These are phyloP conservation scores for Xylaria telfairii DNA, from an alignment of 495 filamentous ascomycete species.

Conservation along the genomic window DNA sequence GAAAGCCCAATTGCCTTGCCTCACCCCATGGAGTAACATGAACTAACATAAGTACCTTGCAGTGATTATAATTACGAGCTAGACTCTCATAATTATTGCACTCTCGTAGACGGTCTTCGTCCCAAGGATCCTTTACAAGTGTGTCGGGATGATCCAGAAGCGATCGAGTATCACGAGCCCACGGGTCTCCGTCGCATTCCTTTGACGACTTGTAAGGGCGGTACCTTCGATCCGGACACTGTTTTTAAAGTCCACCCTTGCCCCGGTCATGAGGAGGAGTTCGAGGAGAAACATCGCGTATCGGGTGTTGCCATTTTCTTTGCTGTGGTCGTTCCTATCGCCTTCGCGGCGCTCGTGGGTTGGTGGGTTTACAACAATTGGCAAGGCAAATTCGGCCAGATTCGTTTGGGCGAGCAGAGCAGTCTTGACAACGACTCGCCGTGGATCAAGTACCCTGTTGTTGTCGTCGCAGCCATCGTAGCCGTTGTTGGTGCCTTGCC, in stretches of 20 bases:
- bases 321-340: slow-evolving; percentile 75
- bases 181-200: slow-evolving; percentile 93
- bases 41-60: slow-evolving; percentile 23
- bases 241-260: slow-evolving; percentile 64
- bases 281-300: slow-evolving; percentile 71
- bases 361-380: slow-evolving; percentile 88
- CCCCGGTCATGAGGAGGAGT: slow-evolving; percentile 78
- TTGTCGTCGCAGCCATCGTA: slow-evolving; percentile 75
- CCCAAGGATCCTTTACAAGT: slow-evolving; percentile 67
- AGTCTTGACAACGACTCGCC: slow-evolving; percentile 67
- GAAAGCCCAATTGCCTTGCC: background rate
- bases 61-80: slow-evolving; percentile 96
- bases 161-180: slow-evolving; percentile 75
- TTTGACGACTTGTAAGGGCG: slow-evolving; percentile 81
- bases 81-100: slow-evolving; percentile 74
- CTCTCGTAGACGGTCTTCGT: slow-evolving; percentile 70
- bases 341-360: slow-evolving; percentile 70
- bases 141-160: slow-evolving; percentile 71
- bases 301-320: slow-evolving; percentile 84
- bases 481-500: slow-evolving; percentile 79
- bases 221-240: slow-evolving; percentile 68
- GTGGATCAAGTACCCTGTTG: slow-evolving; percentile 78
- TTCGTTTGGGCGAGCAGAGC: slow-evolving; percentile 75
- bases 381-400: slow-evolving; percentile 89
- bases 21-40: background rate